Conservation (phyloP, 2,329 filamentous ascomycete genomes). For the Triangularia verruculosa region DNA sequence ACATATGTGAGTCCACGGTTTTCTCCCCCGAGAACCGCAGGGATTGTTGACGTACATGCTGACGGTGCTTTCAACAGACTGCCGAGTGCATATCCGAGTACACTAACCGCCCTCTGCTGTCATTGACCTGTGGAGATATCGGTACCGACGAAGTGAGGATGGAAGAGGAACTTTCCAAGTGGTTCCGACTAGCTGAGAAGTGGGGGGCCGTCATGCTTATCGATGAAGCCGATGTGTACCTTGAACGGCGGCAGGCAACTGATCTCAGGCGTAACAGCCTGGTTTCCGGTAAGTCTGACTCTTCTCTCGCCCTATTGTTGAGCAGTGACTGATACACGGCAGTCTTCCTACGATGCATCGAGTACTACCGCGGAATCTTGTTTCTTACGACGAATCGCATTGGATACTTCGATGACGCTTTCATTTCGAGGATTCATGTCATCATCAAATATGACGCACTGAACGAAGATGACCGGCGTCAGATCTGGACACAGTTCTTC, state of each 20-base stretch:
- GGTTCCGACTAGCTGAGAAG: constrained; percentile 15
- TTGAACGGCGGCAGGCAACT: constrained; percentile 18
- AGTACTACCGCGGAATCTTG: constrained; percentile 27
- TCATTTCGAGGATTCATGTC: constrained; percentile 18
- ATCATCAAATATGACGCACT: constrained; percentile 9
- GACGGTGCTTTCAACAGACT: no score
- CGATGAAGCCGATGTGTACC: constrained; percentile 30
- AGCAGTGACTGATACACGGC: not conserved
- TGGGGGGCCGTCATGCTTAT: constrained; percentile 21
- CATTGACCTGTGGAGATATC: constrained; percentile 17
- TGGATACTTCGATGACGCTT: constrained; percentile 36
- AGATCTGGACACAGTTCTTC: constrained; percentile 14
- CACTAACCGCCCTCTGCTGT: constrained; percentile 23
- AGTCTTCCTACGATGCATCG: constrained; percentile 25
- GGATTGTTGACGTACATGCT: no score
- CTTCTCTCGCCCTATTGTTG: not conserved
- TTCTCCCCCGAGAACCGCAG: no score
- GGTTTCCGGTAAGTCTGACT: constrained; percentile 13
- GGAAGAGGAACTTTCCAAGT: constrained; percentile 16
- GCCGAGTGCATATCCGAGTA: constrained; percentile 28
- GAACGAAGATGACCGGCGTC: not conserved
- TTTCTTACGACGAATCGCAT: constrained; percentile 33
- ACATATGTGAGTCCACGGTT: constrained; percentile 8
- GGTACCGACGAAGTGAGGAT: constrained; percentile 19
- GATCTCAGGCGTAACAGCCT: constrained; percentile 27